Conservation (phyloP, 768 basidiomycete species). For the Suillus weaverae region DNA sequence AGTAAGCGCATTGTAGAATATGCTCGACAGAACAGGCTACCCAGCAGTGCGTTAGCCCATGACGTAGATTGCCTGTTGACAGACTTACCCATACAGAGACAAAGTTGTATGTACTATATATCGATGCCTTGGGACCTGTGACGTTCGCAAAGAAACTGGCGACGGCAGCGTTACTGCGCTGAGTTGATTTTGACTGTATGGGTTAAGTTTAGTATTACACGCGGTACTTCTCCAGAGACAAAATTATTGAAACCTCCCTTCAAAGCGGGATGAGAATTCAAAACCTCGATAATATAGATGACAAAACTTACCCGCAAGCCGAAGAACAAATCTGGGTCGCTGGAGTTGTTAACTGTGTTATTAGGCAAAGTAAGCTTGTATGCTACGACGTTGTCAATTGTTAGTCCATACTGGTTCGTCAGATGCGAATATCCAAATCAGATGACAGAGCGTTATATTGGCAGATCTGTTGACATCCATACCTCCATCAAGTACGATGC, state of each 20-base stretch:
- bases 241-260: slow-evolving; percentile 71
- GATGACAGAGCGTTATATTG: neutral
- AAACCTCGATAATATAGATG: neutral
- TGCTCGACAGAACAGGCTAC: slow-evolving; percentile 16
- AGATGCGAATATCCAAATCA: slow-evolving; percentile 59
- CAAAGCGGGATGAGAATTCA: neutral
- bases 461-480: neutral
- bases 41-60: neutral
- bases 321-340: slow-evolving; percentile 43
- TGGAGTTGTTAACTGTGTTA: slow-evolving; percentile 41
- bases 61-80: neutral
- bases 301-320: slow-evolving; percentile 37
- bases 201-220: neutral
- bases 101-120: slow-evolving; percentile 44
- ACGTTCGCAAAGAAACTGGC: neutral
- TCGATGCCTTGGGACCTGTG: neutral
- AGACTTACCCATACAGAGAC: slow-evolving; percentile 27
- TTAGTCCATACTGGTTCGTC: slow-evolving; percentile 59
- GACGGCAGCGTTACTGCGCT: neutral
- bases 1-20: slow-evolving; percentile 52
- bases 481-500: neutral
- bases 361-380: slow-evolving; percentile 61
- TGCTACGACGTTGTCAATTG: slow-evolving; percentile 52
- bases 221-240: slow-evolving; percentile 22
- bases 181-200: slow-evolving; percentile 12